A percentile compares a stretch with the other conserved stretches of the same genome.
Conservation (phyloP, 2,329 filamentous ascomycete genomes). For the Fusarium musae region DNA sequence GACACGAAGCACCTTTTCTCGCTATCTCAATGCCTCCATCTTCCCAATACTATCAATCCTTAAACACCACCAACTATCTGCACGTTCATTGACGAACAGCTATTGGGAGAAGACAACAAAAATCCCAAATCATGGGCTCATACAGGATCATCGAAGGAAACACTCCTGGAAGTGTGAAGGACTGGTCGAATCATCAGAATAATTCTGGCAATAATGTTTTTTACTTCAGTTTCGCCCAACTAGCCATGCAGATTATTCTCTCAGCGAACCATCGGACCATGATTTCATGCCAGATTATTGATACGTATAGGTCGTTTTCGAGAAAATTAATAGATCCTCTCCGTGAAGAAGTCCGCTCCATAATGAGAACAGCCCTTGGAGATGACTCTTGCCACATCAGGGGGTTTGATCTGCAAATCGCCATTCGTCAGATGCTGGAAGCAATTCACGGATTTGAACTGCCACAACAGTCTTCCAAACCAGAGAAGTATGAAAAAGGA, state of each 20-base stretch:
- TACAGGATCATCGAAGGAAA: neutral
- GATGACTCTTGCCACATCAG: neutral
- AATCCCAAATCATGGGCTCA: neutral
- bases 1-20: neutral
- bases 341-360: constrained; percentile 21
- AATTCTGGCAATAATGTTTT: neutral
- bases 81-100: neutral
- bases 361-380: constrained; percentile 5
- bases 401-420: constrained; percentile 11
- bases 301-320: neutral
- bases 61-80: neutral
- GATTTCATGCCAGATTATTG: constrained; percentile 5
- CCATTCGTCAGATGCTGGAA: constrained; percentile 34
- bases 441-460: constrained; percentile 7
- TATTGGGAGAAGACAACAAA: neutral
- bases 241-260: constrained; percentile 8
- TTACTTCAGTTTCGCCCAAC: constrained; percentile 10
- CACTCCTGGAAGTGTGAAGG: constrained; percentile 7
- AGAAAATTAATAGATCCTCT: constrained; percentile 26
- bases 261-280: constrained; percentile 3
- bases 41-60: neutral
- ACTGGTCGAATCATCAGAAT: neutral
- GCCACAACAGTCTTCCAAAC: neutral
- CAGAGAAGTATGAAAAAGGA: neutral
- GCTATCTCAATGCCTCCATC: neutral